Percentiles rank a stretch among this genome's conserved stretches.
These are phyloP conservation scores for Colletotrichum cereale DNA, from an alignment of 2,329 filamentous ascomycete species.

Conservation along the genomic window DNA sequence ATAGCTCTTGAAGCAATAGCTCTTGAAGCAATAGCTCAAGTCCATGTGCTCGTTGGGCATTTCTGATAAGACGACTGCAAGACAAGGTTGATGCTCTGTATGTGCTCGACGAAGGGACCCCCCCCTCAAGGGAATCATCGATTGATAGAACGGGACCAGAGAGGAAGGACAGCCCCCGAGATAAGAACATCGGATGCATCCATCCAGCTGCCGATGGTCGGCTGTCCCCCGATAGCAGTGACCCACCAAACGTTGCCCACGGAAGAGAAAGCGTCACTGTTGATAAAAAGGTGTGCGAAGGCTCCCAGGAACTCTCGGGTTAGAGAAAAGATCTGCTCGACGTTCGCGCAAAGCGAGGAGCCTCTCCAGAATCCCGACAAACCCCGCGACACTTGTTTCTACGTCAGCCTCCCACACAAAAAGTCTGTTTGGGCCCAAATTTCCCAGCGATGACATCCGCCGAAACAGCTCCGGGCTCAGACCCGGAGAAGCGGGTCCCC, in stretches of 20 bases:
- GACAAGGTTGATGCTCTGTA: background rate
- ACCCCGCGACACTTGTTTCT: background rate
- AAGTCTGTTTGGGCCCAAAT: background rate
- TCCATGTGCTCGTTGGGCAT: background rate
- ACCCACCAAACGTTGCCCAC: conserved; percentile 8
- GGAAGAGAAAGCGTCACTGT: background rate
- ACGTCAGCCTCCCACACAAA: background rate
- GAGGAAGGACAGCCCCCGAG: conserved; percentile 9
- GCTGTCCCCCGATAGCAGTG: conserved; percentile 20
- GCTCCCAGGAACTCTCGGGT: background rate
- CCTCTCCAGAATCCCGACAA: background rate
- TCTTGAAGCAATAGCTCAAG: background rate
- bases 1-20: background rate
- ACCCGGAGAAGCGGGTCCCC: conserved; percentile 35
- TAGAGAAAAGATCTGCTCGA: background rate
- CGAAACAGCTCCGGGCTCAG: conserved; percentile 18
- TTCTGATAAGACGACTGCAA: background rate
- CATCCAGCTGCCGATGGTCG: conserved; percentile 32
- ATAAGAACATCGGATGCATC: conserved; percentile 29
- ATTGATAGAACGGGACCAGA: background rate
- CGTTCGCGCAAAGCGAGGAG: background rate
- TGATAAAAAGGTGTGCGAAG: conserved; percentile 27
- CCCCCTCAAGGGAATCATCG: background rate
- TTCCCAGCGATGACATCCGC: conserved; percentile 14
- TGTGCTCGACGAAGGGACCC: background rate